Evolutionary conservation across 2,329 filamentous ascomycete species (phyloP).

Genomic region (Dactylella cylindrospora): DNA sequence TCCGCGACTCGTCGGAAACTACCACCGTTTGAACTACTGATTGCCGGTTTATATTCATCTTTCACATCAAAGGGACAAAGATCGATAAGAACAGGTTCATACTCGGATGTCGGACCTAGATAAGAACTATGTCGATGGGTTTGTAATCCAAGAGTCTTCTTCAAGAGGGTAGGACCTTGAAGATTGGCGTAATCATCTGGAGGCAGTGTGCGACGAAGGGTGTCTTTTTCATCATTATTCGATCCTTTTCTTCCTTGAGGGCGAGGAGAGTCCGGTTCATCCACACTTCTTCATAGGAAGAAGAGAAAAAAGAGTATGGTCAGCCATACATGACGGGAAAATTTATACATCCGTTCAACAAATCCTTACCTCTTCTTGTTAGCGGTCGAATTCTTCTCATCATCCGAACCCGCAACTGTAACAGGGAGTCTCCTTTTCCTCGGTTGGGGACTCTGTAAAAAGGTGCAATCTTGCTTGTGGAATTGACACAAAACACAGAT

Average conservation of each 20-base stretch:
- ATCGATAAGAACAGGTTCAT: slow-evolving; percentile 80
- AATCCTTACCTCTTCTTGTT: slow-evolving; percentile 66
- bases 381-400: slow-evolving; percentile 56
- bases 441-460: slow-evolving; percentile 72
- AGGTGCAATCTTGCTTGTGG: slow-evolving; percentile 76
- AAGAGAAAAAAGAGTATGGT: slow-evolving; percentile 19
- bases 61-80: slow-evolving; percentile 77
- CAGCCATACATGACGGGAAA: slow-evolving; percentile 17
- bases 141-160: slow-evolving; percentile 67
- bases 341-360: slow-evolving; percentile 34
- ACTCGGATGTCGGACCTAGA: slow-evolving; percentile 78
- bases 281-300: slow-evolving; percentile 46
- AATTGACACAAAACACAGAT: slow-evolving; percentile 75
- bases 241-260: slow-evolving; percentile 26
- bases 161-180: slow-evolving; percentile 34
- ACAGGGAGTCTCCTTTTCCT: slow-evolving; percentile 75
- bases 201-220: slow-evolving; percentile 42
- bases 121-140: slow-evolving; percentile 78
- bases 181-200: slow-evolving; percentile 41
- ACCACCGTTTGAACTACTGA: slow-evolving; percentile 55
- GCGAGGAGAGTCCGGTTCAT: slow-evolving; percentile 46
- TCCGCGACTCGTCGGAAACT: slow-evolving; percentile 75
- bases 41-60: slow-evolving; percentile 73
- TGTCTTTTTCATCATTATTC: slow-evolving; percentile 39
- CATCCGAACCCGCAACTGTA: slow-evolving; percentile 56